phyloP scores from a whole-genome alignment of 169 alveolate genomes.

The Cryptosporidium meleagridis region DNA sequence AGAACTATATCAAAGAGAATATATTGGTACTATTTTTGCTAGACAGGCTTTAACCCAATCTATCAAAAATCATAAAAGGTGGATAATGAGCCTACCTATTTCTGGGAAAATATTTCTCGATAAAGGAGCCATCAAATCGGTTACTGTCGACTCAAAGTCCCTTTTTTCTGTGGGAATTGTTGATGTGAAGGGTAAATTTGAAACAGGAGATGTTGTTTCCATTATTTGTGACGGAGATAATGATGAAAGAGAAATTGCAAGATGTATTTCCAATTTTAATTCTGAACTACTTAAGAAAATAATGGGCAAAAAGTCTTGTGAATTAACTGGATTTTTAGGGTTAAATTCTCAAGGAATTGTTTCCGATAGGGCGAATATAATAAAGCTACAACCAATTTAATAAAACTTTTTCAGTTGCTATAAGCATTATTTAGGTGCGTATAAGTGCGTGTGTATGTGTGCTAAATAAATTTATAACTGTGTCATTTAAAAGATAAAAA shows the following conservation, averaged over 20 bases:
- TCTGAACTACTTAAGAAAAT: constrained; percentile 22
- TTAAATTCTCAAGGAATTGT: constrained; percentile 50
- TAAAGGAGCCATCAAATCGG: constrained; percentile 63
- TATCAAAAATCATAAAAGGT: constrained; percentile 60
- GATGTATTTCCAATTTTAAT: constrained; percentile 48
- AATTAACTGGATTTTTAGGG: constrained; percentile 32
- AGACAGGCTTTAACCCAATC: constrained; percentile 27
- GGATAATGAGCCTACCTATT: constrained; percentile 72
- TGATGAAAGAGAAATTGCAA: constrained; percentile 66
- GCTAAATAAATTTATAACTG: neutral
- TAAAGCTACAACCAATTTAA: neutral
- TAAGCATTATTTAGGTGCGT: constrained; percentile 10
- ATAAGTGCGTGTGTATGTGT: constrained; percentile 18
- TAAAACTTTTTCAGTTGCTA: neutral
- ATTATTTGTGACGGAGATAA: constrained; percentile 28
- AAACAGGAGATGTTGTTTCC: constrained; percentile 67
- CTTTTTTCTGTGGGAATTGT: constrained; percentile 65
- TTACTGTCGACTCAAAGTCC: constrained; percentile 22
- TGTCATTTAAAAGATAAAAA: neutral
- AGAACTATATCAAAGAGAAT: constrained; percentile 61
- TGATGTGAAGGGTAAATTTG: constrained; percentile 36
- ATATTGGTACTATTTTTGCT: constrained; percentile 63
- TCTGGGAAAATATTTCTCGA: constrained; percentile 46
- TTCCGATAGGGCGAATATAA: constrained; percentile 60
- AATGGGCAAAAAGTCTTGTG: constrained; percentile 57